A percentile compares a stretch with the other conserved stretches of the same genome.
These are phyloP conservation scores for Karstenula rhodostoma DNA, from an alignment of 2,329 filamentous ascomycete genomes.

Conservation along the genomic window DNA sequence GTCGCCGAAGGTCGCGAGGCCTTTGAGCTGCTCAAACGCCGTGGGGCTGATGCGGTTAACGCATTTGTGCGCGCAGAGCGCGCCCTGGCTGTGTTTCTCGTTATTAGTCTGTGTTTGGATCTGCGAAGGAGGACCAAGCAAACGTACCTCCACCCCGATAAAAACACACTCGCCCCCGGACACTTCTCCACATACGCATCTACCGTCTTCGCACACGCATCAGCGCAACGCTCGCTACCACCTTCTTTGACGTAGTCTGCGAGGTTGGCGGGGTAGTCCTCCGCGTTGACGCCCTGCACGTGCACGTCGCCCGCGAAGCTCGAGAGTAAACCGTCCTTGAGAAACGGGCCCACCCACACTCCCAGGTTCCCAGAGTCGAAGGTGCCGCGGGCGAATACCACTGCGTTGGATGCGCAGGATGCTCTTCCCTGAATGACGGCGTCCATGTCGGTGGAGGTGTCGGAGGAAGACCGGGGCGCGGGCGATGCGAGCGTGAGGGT, in stretches of 20 bases:
- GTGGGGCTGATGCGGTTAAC: slow-evolving; percentile 12
- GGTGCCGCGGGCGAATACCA: slow-evolving; percentile 22
- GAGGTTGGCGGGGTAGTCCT: slow-evolving; percentile 18
- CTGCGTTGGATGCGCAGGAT: slow-evolving; percentile 14
- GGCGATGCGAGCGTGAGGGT: not conserved
- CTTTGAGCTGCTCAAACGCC: slow-evolving; percentile 13
- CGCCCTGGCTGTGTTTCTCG: slow-evolving; percentile 15
- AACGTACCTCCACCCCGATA: slow-evolving; percentile 19
- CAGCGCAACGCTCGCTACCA: slow-evolving; percentile 18
- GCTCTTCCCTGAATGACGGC: slow-evolving; percentile 14
- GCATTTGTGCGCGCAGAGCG: slow-evolving; percentile 22
- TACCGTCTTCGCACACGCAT: slow-evolving; percentile 14
- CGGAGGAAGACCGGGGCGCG: slow-evolving; percentile 6
- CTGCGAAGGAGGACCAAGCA: too few species aligned
- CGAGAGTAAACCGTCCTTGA: slow-evolving; percentile 8
- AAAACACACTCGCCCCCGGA: slow-evolving; percentile 14
- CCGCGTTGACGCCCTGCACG: slow-evolving; percentile 16
- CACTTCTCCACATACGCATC: slow-evolving; percentile 17
- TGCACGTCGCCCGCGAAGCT: slow-evolving; percentile 13
- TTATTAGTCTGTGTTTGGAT: not conserved
- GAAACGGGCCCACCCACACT: slow-evolving; percentile 20
- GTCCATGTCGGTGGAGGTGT: slow-evolving; percentile 18
- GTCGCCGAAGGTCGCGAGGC: slow-evolving; percentile 20
- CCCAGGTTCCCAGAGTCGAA: slow-evolving; percentile 24
- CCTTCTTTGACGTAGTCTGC: slow-evolving; percentile 16